Conservation (phyloP, 2,329 filamentous ascomycete species). For the Blastomyces gilchristii region DNA sequence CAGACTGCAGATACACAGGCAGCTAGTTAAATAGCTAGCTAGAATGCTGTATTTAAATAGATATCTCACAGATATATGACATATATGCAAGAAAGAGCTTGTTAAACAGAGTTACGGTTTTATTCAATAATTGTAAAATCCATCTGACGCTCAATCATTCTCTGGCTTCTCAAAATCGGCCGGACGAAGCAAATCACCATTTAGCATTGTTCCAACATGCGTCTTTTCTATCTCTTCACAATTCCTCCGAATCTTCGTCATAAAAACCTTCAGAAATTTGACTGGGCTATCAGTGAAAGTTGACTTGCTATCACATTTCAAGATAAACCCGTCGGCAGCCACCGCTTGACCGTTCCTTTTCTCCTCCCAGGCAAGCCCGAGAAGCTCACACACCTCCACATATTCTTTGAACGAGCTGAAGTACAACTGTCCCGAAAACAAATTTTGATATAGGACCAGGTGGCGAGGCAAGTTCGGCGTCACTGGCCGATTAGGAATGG, state of each 20-base stretch:
- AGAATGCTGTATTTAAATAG: no score
- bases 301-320: conserved; percentile 14
- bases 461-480: background rate
- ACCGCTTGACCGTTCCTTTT: conserved; percentile 20
- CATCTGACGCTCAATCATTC: background rate
- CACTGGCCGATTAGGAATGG: conserved; percentile 4
- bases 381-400: conserved; percentile 14
- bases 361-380: conserved; percentile 15
- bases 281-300: conserved; percentile 34
- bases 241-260: conserved; percentile 28
- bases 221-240: conserved; percentile 34
- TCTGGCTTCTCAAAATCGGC: conserved; percentile 21
- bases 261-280: conserved; percentile 31
- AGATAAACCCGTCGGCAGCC: conserved; percentile 21
- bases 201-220: conserved; percentile 37
- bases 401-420: conserved; percentile 48
- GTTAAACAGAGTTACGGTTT: no score
- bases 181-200: conserved; percentile 27
- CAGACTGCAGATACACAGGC: no score
- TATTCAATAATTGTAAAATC: no score
- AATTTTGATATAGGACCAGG: conserved; percentile 40
- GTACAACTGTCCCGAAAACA: conserved; percentile 60
- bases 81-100: no score
- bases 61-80: no score
- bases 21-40: no score